Conservation (phyloP, 192 early-diverging fungal species). For the Diversispora eburnea region DNA sequence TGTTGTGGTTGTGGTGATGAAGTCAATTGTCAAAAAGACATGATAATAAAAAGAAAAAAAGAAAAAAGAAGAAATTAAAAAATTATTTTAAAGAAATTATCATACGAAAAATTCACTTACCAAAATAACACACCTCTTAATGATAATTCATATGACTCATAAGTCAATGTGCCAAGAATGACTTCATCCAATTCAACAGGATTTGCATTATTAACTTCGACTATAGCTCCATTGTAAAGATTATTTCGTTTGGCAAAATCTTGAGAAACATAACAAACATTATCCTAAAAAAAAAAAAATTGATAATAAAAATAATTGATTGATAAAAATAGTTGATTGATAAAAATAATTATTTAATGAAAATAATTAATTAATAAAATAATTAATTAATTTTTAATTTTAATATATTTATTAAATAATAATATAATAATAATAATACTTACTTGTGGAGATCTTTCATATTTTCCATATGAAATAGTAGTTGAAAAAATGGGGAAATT, state of each 20-base stretch:
- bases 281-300: constrained; percentile 6
- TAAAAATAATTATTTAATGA: background rate
- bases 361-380: background rate
- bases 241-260: constrained; percentile 18
- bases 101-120: constrained; percentile 28
- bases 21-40: background rate
- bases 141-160: constrained; percentile 48
- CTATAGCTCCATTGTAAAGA: background rate
- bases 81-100: constrained; percentile 9
- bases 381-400: background rate
- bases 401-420: background rate
- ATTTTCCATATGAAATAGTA: background rate
- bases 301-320: background rate
- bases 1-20: background rate
- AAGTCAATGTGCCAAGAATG: constrained; percentile 56
- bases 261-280: constrained; percentile 19
- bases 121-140: constrained; percentile 34
- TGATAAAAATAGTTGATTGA: background rate
- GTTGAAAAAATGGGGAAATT: background rate
- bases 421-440: background rate
- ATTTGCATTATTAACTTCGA: constrained; percentile 37
- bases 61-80: constrained; percentile 23
- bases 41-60: background rate
- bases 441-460: background rate
- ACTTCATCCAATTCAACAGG: constrained; percentile 61